A percentile compares a stretch with the other conserved stretches of the same genome.
These are phyloP conservation scores for Podila verticillata DNA, from an alignment of 192 early-diverging fungal species.

Conservation along the genomic window DNA sequence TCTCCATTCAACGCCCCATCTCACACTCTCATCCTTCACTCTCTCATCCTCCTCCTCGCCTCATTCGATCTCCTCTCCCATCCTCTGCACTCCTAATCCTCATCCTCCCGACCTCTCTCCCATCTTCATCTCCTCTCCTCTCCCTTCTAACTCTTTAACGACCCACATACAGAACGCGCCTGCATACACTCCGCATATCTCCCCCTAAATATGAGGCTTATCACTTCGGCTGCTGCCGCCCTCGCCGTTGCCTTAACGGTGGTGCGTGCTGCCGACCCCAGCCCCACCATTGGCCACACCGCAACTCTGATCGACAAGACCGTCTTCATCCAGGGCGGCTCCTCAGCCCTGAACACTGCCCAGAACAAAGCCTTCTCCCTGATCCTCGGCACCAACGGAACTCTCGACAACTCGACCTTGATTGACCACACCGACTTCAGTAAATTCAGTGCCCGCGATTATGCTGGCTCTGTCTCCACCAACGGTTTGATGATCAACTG, in stretches of 20 bases:
- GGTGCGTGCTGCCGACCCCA: conserved; percentile 7
- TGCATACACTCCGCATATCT: background rate
- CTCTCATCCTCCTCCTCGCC: too few relatives aligned
- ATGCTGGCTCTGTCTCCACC: background rate
- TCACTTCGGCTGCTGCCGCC: conserved; percentile 9
- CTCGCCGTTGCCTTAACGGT: conserved; percentile 1
- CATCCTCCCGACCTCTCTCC: background rate
- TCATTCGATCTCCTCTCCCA: background rate
- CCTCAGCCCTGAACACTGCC: background rate
- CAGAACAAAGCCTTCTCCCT: conserved; percentile 22
- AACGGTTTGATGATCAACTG: conserved; percentile 19
- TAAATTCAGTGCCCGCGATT: conserved; percentile 14
- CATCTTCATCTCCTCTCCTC: background rate
- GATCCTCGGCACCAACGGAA: conserved; percentile 1
- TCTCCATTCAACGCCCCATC: too few relatives aligned
- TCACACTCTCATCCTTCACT: too few relatives aligned
- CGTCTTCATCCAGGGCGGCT: conserved; percentile 42
- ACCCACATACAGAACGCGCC: background rate
- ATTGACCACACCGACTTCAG: conserved; percentile 11
- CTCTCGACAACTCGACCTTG: background rate
- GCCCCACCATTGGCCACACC: conserved; percentile 18
- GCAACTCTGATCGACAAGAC: conserved; percentile 19
- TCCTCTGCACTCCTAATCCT: background rate
- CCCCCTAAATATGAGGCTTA: background rate
- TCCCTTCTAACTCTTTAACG: background rate